Percentiles rank a stretch among this genome's conserved stretches.
phyloP scores from a whole-genome alignment of 2,329 filamentous ascomycete genomes.

The Proliferodiscus dingleyae region DNA sequence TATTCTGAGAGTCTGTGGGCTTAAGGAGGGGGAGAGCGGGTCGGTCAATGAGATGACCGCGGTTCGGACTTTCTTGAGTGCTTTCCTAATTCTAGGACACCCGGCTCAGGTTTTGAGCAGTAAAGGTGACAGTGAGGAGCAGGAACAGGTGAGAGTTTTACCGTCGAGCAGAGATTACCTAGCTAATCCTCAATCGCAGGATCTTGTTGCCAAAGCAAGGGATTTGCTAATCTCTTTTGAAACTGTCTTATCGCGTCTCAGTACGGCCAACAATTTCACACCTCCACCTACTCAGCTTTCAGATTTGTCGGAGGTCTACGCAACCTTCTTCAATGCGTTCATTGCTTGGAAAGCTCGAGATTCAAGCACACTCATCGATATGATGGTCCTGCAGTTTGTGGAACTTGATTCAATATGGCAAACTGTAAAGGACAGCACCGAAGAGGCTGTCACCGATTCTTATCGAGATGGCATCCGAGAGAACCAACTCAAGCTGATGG shows the following conservation, averaged over 20 bases:
- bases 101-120: slow-evolving; percentile 73
- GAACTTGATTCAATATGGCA: slow-evolving; percentile 81
- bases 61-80: slow-evolving; percentile 71
- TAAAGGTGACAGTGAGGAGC: slow-evolving; percentile 55
- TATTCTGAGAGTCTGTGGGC: slow-evolving; percentile 63
- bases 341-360: slow-evolving; percentile 81
- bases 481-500: slow-evolving; percentile 74
- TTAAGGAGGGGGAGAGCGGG: slow-evolving; percentile 59
- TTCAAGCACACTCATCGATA: slow-evolving; percentile 70
- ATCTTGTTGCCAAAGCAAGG: slow-evolving; percentile 71
- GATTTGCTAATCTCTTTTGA: slow-evolving; percentile 77
- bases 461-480: slow-evolving; percentile 76
- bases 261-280: slow-evolving; percentile 60
- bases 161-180: slow-evolving; percentile 48
- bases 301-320: slow-evolving; percentile 63
- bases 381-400: slow-evolving; percentile 83
- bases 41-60: slow-evolving; percentile 65
- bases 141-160: slow-evolving; percentile 50
- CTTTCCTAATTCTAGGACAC: slow-evolving; percentile 75
- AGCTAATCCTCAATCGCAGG: slow-evolving; percentile 59
- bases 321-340: slow-evolving; percentile 72
- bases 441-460: slow-evolving; percentile 67
- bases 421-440: slow-evolving; percentile 72
- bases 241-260: slow-evolving; percentile 62
- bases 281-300: slow-evolving; percentile 58